These are phyloP conservation scores for Trichoderma atroviride DNA, from an alignment of 2,329 filamentous ascomycete genomes.

Conservation along the genomic window DNA sequence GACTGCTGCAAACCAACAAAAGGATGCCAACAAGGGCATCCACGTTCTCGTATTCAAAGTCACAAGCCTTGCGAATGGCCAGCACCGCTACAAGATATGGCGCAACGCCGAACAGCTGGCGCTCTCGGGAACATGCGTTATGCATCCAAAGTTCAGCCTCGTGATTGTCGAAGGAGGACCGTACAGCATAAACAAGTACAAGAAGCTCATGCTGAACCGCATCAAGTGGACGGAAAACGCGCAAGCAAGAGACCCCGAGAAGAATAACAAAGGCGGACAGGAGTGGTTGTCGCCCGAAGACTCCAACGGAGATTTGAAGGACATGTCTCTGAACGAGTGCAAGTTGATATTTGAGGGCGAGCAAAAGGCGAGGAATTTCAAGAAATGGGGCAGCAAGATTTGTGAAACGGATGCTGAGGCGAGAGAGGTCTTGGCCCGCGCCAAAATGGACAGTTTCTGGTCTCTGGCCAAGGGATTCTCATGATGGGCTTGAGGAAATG, in stretches of 20 bases:
- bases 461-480: constrained; percentile 71
- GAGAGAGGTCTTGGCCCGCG: constrained; percentile 73
- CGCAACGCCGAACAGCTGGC: constrained; percentile 89
- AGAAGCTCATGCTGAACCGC: constrained; percentile 89
- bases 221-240: constrained; percentile 94
- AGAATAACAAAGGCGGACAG: constrained; percentile 63
- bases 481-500: constrained; percentile 10
- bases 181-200: constrained; percentile 81
- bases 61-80: constrained; percentile 83
- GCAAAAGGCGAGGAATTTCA: constrained; percentile 76
- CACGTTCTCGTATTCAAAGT: constrained; percentile 88
- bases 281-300: constrained; percentile 81
- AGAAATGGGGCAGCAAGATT: constrained; percentile 86
- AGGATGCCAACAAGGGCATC: constrained; percentile 85
- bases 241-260: constrained; percentile 64
- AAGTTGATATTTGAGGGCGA: constrained; percentile 89
- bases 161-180: constrained; percentile 90
- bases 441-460: constrained; percentile 97
- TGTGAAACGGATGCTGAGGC: constrained; percentile 92
- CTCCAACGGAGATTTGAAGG: constrained; percentile 75
- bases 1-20: constrained; percentile 77
- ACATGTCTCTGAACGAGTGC: constrained; percentile 81
- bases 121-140: constrained; percentile 86
- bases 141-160: constrained; percentile 86
- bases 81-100: constrained; percentile 90